phyloP scores from a whole-genome alignment of 73 alveolate genomes.

The Tetrahymena elliotti region DNA sequence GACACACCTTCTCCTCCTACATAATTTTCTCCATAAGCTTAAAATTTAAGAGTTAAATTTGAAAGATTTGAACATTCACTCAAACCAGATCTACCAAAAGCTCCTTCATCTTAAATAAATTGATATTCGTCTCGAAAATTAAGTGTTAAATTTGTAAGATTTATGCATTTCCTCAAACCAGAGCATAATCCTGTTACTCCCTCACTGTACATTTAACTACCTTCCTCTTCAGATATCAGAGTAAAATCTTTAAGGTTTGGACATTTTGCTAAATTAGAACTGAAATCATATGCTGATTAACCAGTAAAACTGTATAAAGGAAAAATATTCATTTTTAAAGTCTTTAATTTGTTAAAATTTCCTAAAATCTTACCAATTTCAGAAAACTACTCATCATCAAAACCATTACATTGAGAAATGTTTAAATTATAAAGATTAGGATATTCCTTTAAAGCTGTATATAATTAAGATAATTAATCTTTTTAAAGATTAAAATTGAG shows the following conservation, averaged over 20 bases:
- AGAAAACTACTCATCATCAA: background rate
- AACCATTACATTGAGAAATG: background rate
- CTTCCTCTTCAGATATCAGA: background rate
- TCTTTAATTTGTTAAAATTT: no score
- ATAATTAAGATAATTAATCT: background rate
- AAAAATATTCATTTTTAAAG: background rate
- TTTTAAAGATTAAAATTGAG: background rate
- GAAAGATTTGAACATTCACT: background rate
- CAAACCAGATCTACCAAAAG: background rate
- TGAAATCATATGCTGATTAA: background rate
- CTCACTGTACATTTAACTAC: background rate
- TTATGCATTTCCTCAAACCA: background rate
- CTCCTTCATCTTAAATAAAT: background rate
- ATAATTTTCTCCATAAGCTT: no score
- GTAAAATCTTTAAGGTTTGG: background rate
- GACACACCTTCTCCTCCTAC: no score
- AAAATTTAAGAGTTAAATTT: background rate
- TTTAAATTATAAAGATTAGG: background rate
- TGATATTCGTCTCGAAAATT: background rate
- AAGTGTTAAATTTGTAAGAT: background rate
- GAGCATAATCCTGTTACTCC: background rate
- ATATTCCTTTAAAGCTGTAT: background rate
- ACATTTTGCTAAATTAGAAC: background rate
- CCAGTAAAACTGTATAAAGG: background rate
- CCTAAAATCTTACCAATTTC: background rate